These are phyloP conservation scores for Podospora pseudoanserina DNA, from an alignment of 495 filamentous ascomycete genomes.

Conservation along the genomic window DNA sequence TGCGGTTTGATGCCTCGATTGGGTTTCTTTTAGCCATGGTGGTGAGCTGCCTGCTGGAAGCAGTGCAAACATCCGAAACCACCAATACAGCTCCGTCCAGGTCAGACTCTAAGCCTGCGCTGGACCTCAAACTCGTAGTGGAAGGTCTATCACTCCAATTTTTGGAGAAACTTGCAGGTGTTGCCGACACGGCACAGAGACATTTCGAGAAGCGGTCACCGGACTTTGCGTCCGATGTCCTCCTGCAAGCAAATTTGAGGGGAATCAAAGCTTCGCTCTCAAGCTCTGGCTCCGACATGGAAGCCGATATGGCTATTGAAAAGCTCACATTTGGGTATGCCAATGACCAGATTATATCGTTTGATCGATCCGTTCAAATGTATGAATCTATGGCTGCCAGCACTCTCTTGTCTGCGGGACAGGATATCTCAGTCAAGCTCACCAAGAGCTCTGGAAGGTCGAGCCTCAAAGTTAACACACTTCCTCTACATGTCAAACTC, in stretches of 20 bases:
- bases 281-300: constrained; percentile 29
- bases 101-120: constrained; percentile 25
- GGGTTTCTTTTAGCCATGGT: constrained; percentile 64
- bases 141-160: constrained; percentile 60
- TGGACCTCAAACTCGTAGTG: constrained; percentile 48
- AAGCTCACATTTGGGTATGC: constrained; percentile 72
- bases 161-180: constrained; percentile 57
- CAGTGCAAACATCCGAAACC: constrained; percentile 33
- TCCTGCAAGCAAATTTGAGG: constrained; percentile 49
- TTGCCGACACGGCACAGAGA: constrained; percentile 38
- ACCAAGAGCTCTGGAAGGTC: constrained; percentile 48
- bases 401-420: constrained; percentile 52
- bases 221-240: constrained; percentile 42
- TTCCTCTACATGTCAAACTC: constrained; percentile 71
- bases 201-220: constrained; percentile 31
- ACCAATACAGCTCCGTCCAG: constrained; percentile 24
- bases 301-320: constrained; percentile 50
- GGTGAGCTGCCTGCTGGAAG: constrained; percentile 50
- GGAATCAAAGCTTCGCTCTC: constrained; percentile 42
- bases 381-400: constrained; percentile 62
- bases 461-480: constrained; percentile 70
- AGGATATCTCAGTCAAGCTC: constrained; percentile 64
- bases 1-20: constrained; percentile 65
- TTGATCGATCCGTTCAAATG: constrained; percentile 63
- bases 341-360: constrained; percentile 71